phyloP scores from a whole-genome alignment of 805 yeast genomes.

The Starmerella floricola region DNA sequence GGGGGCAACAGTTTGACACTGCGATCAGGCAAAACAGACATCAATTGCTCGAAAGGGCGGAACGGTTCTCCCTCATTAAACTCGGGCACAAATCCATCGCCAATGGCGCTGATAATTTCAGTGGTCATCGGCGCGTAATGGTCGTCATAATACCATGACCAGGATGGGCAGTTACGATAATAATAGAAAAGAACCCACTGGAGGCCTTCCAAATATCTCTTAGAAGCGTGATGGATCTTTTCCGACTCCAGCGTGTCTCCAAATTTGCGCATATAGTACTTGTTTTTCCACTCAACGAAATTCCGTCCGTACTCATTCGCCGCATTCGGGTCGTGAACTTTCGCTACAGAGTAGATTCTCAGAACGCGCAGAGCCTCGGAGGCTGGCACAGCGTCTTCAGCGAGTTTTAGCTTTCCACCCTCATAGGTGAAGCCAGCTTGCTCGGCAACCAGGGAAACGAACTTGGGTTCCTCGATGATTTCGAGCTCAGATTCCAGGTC shows the following conservation, averaged over 20 bases:
- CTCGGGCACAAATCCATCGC: constrained; percentile 38
- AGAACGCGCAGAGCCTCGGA: constrained; percentile 22
- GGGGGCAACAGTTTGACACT: constrained; percentile 68
- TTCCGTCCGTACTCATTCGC: constrained; percentile 56
- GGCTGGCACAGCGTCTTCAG: constrained; percentile 25
- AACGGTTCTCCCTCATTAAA: constrained; percentile 71
- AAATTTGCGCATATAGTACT: constrained; percentile 74
- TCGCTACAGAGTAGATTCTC: constrained; percentile 31
- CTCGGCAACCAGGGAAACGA: constrained; percentile 23
- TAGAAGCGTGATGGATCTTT: constrained; percentile 48
- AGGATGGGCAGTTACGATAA: constrained; percentile 80
- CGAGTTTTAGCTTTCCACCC: constrained; percentile 41
- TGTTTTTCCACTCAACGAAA: constrained; percentile 70
- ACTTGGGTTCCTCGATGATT: constrained; percentile 22
- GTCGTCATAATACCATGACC: constrained; percentile 88
- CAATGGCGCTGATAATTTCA: constrained; percentile 62
- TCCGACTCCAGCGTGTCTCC: constrained; percentile 49
- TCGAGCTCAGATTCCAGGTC: constrained; percentile 11
- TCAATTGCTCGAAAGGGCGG: constrained; percentile 85
- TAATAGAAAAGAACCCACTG: constrained; percentile 95
- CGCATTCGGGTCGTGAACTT: constrained; percentile 28
- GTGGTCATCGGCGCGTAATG: constrained; percentile 94
- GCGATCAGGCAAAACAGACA: constrained; percentile 95
- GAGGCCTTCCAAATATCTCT: constrained; percentile 81
- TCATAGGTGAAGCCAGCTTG: constrained; percentile 42